A percentile compares a stretch with the other conserved stretches of the same genome.
Conservation (phyloP, 164 flowering plant species). For the Amborella trichopoda region DNA sequence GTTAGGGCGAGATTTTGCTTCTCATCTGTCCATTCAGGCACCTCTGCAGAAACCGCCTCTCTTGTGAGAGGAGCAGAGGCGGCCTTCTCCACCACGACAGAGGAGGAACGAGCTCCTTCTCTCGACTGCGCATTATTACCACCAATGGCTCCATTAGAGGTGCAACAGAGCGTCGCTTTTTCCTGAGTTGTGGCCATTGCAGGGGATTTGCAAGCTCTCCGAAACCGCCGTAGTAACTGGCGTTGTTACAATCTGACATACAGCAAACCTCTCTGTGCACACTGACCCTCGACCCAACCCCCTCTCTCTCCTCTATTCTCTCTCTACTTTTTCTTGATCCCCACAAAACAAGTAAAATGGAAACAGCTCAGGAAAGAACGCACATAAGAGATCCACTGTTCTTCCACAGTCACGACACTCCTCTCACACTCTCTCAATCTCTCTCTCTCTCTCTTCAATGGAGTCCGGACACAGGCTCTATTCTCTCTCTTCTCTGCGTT, state of each 20-base stretch:
- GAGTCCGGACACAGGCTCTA: background rate
- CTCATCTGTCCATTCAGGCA: too few relatives aligned
- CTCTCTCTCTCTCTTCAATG: background rate
- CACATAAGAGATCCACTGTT: too few relatives aligned
- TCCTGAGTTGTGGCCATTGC: slow-evolving; percentile 93
- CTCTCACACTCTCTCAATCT: background rate
- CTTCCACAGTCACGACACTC: too few relatives aligned
- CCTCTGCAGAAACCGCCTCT: slow-evolving; percentile 9
- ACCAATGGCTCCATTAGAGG: background rate
- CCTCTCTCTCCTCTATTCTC: slow-evolving; percentile 2
- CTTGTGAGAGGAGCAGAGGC: slow-evolving; percentile 4
- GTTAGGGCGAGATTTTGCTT: slow-evolving; percentile 21
- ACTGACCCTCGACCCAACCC: background rate
- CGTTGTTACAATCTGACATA: slow-evolving; percentile 55
- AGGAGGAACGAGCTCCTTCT: background rate
- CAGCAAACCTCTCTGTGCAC: slow-evolving; percentile 27
- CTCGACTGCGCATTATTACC: background rate
- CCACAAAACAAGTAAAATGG: too few relatives aligned
- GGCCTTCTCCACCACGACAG: background rate
- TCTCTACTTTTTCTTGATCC: too few relatives aligned
- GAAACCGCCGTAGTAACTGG: slow-evolving; percentile 49
- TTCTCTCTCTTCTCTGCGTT: background rate
- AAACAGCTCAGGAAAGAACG: too few relatives aligned
- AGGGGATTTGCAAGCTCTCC: slow-evolving; percentile 62
- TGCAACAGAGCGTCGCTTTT: slow-evolving; percentile 52